Evolutionary conservation across 306 rosid species (phyloP), one percentile per base, ranked within the genome.

Genomic region (Begonia peltatifolia): DNA sequence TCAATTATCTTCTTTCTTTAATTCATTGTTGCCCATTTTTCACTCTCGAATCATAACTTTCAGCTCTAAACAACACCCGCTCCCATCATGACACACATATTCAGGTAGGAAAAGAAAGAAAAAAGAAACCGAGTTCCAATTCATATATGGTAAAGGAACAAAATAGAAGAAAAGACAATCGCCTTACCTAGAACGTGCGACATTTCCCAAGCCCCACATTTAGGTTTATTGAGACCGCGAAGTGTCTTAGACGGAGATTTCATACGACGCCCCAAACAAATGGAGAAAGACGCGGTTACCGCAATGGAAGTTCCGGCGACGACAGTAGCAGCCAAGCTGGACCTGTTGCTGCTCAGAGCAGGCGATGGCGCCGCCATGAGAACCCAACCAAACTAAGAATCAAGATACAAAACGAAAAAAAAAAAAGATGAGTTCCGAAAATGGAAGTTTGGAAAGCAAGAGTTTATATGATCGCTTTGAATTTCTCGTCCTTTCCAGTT

Each of bases 161-260:
- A 30, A 30, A 30, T 7, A 53, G 23, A 41, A 13, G 20, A 20
- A 20, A 52, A 46, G 42, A 62, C 14, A 35, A 41, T 42, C 20
- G 38, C 9, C 9, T 50, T 11, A 80, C 94, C 99, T 76, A 60
- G 94, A 90, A 58, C 99, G 99, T 71, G 99, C 95, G 53, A 83
- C 99, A 73, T 90, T 90, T 69, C 97, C 97, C 97, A 90, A 74
- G 76, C 84, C 65, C 70, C 72, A 59, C 84, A 78, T 78, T 78
- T 78, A 23, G 84, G 84, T 55, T 79, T 79, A 71, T 74, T 79
- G 44, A 79, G 84, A 11, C 84, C 78, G 16, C 84, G 80, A 47
- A 71, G 84, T 30, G 78, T 79, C 75, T 71, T 79, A 44, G 79
- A 75, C 18, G 78, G 81, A 44, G 81, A 65, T 53, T 64, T 80